Evolutionary conservation across 768 basidiomycete species (phyloP), one percentile per base, ranked within the genome.

Genomic region (Boletus patriciae): DNA sequence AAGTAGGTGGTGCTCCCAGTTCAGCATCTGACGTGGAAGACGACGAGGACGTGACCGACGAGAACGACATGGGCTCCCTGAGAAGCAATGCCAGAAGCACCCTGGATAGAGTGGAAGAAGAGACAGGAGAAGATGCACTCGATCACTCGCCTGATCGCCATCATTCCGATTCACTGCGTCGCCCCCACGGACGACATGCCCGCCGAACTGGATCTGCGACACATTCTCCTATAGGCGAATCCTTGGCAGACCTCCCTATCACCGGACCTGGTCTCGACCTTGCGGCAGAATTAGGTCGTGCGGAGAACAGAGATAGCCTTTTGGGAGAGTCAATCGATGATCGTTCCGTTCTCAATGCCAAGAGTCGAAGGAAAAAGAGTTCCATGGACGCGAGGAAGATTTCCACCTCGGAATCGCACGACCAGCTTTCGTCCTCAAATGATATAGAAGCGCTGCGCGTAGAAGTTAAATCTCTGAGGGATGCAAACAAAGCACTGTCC

Each of bases 401-500:
- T 51, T 69, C 75, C 52, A 50, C 65, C 50, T 73, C 72, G 42
- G 71, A 71, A 40, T 79, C 76, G 23, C 65, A 80, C 47, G 83
- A 83, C 50, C 68, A 74, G 6, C 75, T 72, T 52, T 66, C 68
- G 33, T 73, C 81, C 44, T 59, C 74, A 46, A 85, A 76, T 52
- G 89, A 92, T 62, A 71, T 91, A 61, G 87, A 90, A 42, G 81
- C 85, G n/a, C 74, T 98, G 51, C 81, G 88, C 36, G 82, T 76
- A 12, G 96, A 98, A 72, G 87, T 97, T 70, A 96, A 96, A 72
- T 87, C 86, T 31, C 83, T 98, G 72, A 91, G 89, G 70, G 95
- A 97, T 69, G 93, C 93, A 43, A 98, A 97, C 78, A 96, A 96
- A 71, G 95, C 95, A 1, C 77, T 98, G 13, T 93, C 93, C 18